Evolutionary conservation across 1,284 basidiomycete genomes (phyloP), one percentile per base, ranked within the genome.

Genomic region (Salmacisia buchloeana): DNA sequence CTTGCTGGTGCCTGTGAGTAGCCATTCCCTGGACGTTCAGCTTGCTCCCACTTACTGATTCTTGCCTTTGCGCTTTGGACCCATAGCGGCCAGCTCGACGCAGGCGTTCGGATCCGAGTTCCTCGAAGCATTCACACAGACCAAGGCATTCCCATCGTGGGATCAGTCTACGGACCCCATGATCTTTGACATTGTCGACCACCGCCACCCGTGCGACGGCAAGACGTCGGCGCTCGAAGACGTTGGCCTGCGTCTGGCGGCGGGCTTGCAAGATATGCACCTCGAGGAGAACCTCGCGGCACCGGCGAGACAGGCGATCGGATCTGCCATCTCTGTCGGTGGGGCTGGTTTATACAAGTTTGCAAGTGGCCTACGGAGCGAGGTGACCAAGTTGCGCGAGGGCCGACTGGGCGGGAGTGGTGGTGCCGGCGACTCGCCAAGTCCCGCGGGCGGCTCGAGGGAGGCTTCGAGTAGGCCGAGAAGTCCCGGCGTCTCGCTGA

Each of bases 231-330:
- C 74, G 0, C 63, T 79, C 18, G 75, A 78, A 56, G 77, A 79
- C 59, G 75, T 76, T 4, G 70, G 73, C 1, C 60, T 79, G 43
- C 65, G 77, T 3, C 61, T 79, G 13, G 70, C 73, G 25, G 73
- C 71, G 6, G 77, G 77, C 0, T 46, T 79, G 15, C 73, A 77
- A 45, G 77, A 79, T 38, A 59, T 78, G 59, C 64, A 69, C 18
- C 65, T 79, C 3, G 76, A 79, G 54, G 75, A 77, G 66, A 76
- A 78, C 27, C 63, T 78, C n/a, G n/a, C n/a, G 36, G 75, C 64
- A 1, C 75, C 75, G 2, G 77, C 76, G 2, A 62, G 77, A 18
- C 74, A 77, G 62, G 73, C 70, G 1, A 66, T 78, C 31, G 75
- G 72, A 35, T 72, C 67, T 38, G 77, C 75, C 2, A n/a, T 74